phyloP scores from a whole-genome alignment of 495 filamentous ascomycete genomes.

The Trichoderma reesei region DNA sequence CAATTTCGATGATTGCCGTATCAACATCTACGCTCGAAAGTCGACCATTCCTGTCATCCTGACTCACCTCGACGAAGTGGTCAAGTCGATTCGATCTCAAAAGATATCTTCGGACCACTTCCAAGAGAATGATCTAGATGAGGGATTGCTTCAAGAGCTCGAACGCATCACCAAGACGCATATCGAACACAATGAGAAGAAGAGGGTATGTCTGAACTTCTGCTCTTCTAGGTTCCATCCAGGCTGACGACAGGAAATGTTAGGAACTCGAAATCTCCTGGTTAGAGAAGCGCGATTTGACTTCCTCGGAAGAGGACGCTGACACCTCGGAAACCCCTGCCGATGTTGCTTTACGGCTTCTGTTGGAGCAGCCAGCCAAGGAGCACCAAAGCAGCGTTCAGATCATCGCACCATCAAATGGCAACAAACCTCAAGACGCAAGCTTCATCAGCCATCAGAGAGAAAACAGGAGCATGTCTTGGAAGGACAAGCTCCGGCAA shows the following conservation, averaged over 20 bases:
- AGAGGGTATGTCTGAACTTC: conserved; percentile 16
- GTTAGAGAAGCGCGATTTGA: conserved; percentile 21
- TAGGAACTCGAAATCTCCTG: conserved; percentile 28
- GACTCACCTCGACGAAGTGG: neutral
- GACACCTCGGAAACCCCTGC: conserved; percentile 20
- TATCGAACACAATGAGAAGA: conserved; percentile 21
- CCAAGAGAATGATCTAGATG: neutral
- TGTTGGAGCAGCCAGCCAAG: conserved; percentile 17
- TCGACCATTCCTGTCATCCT: neutral
- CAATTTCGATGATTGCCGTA: neutral
- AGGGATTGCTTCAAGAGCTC: conserved; percentile 28
- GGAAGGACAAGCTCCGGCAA: conserved; percentile 30
- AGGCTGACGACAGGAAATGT: conserved; percentile 3
- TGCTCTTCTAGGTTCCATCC: neutral
- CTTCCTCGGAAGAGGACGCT: neutral
- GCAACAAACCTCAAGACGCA: neutral
- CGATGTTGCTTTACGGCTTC: conserved; percentile 34
- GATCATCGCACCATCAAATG: neutral
- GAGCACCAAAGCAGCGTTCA: neutral
- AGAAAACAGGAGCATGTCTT: conserved; percentile 20
- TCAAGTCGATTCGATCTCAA: neutral
- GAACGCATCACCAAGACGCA: conserved; percentile 34
- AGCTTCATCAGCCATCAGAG: neutral
- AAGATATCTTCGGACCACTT: neutral
- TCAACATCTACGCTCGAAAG: neutral